A percentile compares a stretch with the other conserved stretches of the same genome.
phyloP scores from a whole-genome alignment of 495 filamentous ascomycete species.

The Penicillium fimorum region DNA sequence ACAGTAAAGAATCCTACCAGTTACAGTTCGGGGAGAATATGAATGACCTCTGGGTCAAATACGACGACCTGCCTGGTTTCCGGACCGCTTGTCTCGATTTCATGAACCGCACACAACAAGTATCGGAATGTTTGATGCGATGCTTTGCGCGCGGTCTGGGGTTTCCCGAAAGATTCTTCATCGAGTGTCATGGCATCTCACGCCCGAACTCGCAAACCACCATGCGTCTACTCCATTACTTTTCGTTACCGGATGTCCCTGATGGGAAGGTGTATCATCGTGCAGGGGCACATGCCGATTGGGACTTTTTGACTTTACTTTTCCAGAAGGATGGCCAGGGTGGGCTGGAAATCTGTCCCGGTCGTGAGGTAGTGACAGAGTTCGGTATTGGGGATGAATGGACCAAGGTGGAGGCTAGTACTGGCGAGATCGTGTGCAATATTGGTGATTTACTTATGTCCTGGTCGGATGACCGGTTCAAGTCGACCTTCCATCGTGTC shows the following conservation, averaged over 20 bases:
- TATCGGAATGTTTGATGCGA: constrained; percentile 57
- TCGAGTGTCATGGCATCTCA: constrained; percentile 51
- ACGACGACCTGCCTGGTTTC: constrained; percentile 50
- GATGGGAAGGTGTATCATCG: constrained; percentile 53
- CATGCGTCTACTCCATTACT: constrained; percentile 60
- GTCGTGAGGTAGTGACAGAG: constrained; percentile 57
- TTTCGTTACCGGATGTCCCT: constrained; percentile 41
- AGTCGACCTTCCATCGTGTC: constrained; percentile 62
- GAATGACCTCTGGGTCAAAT: constrained; percentile 51
- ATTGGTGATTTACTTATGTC: constrained; percentile 69
- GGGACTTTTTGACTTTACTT: constrained; percentile 62
- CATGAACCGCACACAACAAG: constrained; percentile 51
- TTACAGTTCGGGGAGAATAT: constrained; percentile 59
- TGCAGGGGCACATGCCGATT: constrained; percentile 65
- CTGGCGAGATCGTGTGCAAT: constrained; percentile 63
- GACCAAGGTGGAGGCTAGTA: constrained; percentile 58
- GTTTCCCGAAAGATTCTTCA: constrained; percentile 56
- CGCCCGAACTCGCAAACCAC: constrained; percentile 53
- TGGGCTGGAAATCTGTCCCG: constrained; percentile 66
- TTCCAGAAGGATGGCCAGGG: constrained; percentile 62
- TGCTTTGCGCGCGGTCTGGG: constrained; percentile 60
- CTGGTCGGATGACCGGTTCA: constrained; percentile 69
- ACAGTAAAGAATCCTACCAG: constrained; percentile 63
- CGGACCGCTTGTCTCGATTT: constrained; percentile 42
- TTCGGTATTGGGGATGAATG: constrained; percentile 60